Percentiles rank a stretch among this genome's conserved stretches.
Conservation (phyloP, 2,329 filamentous ascomycete species). For the Xylaria sp. region DNA sequence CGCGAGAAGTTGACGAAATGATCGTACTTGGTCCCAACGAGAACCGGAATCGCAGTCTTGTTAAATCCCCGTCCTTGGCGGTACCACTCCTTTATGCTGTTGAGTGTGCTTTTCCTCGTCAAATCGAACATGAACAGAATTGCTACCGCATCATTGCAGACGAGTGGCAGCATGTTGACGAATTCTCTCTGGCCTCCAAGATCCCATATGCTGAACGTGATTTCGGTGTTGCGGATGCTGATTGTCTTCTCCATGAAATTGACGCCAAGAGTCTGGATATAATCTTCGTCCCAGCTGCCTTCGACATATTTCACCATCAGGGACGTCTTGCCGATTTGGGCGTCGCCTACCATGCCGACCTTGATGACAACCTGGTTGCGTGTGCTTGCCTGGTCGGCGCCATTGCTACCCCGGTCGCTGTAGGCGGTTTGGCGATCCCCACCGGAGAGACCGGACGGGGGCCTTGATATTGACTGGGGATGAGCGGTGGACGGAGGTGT, state of each 20-base stretch:
- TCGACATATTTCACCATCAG: conserved; percentile 99
- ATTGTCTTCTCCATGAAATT: conserved; percentile 99
- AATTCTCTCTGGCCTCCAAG: conserved; percentile 97
- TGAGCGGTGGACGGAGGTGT: conserved; percentile 59
- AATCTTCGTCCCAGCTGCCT: conserved; percentile 99
- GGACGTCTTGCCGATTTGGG: conserved; percentile 98
- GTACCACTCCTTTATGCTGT: conserved; percentile 99
- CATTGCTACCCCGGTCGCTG: conserved; percentile 57
- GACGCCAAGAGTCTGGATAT: conserved; percentile 97
- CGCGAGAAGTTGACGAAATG: conserved; percentile 99
- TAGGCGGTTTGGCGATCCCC: conserved; percentile 55
- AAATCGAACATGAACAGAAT: conserved; percentile 99
- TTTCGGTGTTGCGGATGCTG: conserved; percentile 98
- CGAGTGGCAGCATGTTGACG: conserved; percentile 99
- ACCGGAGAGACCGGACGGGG: conserved; percentile 65
- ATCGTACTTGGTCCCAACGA: conserved; percentile 98
- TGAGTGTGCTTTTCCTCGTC: conserved; percentile 96
- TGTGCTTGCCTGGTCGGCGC: conserved; percentile 58
- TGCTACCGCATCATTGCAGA: conserved; percentile 98
- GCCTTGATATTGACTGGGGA: conserved; percentile 59
- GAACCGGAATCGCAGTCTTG: conserved; percentile 98
- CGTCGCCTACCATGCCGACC: conserved; percentile 99
- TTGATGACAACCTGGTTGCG: conserved; percentile 93
- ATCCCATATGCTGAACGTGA: conserved; percentile 99
- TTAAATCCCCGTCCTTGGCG: conserved; percentile 97